Evolutionary conservation across 768 basidiomycete genomes (phyloP).

Genomic region (Rossbeevera mucosa): DNA sequence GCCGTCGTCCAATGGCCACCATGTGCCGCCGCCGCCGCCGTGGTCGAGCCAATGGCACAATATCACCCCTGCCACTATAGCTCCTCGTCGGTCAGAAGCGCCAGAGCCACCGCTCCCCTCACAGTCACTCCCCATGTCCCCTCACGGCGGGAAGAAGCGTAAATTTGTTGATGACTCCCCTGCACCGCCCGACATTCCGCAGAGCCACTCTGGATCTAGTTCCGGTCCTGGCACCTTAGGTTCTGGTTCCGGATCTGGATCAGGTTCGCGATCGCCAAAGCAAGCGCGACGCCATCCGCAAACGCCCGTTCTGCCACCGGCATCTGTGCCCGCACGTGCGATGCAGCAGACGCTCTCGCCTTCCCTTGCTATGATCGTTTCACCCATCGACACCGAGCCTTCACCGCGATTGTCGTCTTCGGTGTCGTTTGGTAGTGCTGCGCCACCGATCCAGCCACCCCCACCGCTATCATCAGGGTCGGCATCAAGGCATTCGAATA

Average conservation of each 20-base stretch:
- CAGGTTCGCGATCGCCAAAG: conserved; percentile 33
- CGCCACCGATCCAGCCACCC: conserved; percentile 12
- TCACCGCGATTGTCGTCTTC: conserved; percentile 31
- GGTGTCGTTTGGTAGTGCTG: conserved; percentile 15
- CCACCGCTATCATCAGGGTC: conserved; percentile 2
- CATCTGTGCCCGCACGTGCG: conserved; percentile 25
- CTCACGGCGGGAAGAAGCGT: conserved; percentile 32
- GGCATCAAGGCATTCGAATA: conserved; percentile 18
- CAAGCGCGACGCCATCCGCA: conserved; percentile 33
- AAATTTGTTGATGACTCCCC: conserved; percentile 34
- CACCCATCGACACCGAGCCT: conserved; percentile 31
- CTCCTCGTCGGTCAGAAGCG: conserved; percentile 22
- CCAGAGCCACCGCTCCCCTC: conserved; percentile 17
- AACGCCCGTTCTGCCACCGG: conserved; percentile 28
- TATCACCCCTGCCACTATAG: conserved; percentile 11
- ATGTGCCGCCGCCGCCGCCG: conserved; percentile 33
- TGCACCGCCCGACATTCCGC: conserved; percentile 17
- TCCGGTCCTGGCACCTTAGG: conserved; percentile 2
- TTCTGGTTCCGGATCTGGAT: conserved; percentile 16
- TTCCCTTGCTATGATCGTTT: conserved; percentile 34
- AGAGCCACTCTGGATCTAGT: conserved; percentile 7
- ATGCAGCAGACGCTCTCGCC: conserved; percentile 34
- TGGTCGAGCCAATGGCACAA: conserved; percentile 33
- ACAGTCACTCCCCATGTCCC: conserved; percentile 19
- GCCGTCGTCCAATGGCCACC: conserved; percentile 31